A percentile compares a stretch with the other conserved stretches of the same genome.
Evolutionary conservation across 2,329 filamentous ascomycete species (phyloP).

Genomic region (Sclerotinia spermophila): DNA sequence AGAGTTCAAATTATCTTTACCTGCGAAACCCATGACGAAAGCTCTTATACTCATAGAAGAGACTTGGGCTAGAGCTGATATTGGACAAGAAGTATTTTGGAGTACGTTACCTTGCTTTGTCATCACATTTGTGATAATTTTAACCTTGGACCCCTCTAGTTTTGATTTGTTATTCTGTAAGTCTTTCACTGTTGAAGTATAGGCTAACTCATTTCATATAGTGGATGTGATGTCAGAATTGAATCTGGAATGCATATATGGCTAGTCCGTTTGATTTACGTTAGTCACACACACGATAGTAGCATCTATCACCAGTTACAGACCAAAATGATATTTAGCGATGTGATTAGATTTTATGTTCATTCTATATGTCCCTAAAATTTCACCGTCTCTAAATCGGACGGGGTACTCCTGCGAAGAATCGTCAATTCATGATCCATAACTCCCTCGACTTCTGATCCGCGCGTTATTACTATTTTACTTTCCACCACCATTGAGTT

Average conservation of each 20-base stretch:
- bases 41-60: conserved; percentile 30
- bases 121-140: neutral
- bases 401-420: neutral
- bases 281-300: neutral
- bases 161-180: neutral
- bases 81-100: conserved; percentile 30
- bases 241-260: conserved; percentile 13
- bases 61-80: conserved; percentile 31
- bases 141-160: neutral
- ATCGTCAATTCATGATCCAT: conserved; percentile 1
- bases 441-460: neutral
- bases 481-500: conserved; percentile 21
- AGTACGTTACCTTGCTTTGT: conserved; percentile 13
- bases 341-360: neutral
- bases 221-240: conserved; percentile 17
- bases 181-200: neutral
- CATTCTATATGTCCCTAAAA: neutral
- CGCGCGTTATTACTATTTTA: neutral
- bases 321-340: neutral
- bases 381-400: neutral
- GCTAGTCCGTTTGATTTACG: neutral
- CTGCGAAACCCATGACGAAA: conserved; percentile 31
- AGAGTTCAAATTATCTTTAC: conserved; percentile 31
- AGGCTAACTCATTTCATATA: neutral
- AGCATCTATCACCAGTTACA: neutral